Conservation (phyloP, 129 eudicot species). For the Gnaphalium uliginosum region DNA sequence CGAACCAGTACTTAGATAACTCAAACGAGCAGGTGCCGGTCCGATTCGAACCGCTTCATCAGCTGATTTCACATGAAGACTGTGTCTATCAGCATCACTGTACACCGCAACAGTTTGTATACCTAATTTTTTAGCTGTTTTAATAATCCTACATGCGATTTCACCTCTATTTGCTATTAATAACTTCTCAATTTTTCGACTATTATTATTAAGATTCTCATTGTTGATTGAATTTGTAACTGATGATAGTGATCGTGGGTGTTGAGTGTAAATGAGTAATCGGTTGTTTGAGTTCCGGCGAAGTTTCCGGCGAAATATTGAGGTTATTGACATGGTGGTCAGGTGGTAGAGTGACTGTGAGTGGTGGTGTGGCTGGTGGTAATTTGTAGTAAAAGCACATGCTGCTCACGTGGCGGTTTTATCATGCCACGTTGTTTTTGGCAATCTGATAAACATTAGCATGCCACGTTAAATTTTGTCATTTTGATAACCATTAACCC, state of each 20-base stretch:
- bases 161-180: constrained; percentile 93
- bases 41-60: constrained; percentile 93
- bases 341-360: constrained; percentile 17
- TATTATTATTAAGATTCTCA: constrained; percentile 10
- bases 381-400: constrained; percentile 23
- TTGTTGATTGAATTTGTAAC: constrained; percentile 29
- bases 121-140: constrained; percentile 81
- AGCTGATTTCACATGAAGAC: constrained; percentile 90
- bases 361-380: constrained; percentile 18
- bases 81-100: constrained; percentile 83
- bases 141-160: constrained; percentile 85
- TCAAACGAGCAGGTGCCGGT: constrained; percentile 89
- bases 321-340: constrained; percentile 47
- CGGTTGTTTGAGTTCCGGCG: constrained; percentile 26
- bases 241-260: not conserved
- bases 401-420: constrained; percentile 25
- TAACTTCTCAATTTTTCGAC: constrained; percentile 68
- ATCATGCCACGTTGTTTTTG: constrained; percentile 27
- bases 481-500: not conserved
- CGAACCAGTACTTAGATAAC: constrained; percentile 64
- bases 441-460: not conserved
- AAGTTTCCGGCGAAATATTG: constrained; percentile 51
- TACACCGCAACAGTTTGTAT: constrained; percentile 92
- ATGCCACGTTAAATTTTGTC: not conserved
- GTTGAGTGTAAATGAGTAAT: not conserved